phyloP scores from a whole-genome alignment of 495 filamentous ascomycete genomes.

The Hypoxylon trugodes region DNA sequence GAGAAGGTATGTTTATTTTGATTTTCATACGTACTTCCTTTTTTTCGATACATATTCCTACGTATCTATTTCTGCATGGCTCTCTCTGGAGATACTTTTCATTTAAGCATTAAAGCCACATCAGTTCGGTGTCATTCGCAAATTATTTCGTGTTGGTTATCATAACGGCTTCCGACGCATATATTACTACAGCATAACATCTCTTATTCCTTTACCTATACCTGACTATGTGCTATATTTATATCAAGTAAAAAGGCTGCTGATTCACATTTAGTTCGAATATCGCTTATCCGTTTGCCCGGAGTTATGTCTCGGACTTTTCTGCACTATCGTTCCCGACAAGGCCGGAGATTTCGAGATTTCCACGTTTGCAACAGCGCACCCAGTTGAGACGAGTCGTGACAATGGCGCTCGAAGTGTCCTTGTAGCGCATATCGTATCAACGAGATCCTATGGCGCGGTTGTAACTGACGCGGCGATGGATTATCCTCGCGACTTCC shows the following conservation, averaged over 20 bases:
- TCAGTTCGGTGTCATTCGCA: no score
- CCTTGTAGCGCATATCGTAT: constrained; percentile 83
- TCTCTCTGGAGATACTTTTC: neutral
- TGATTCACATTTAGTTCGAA: constrained; percentile 64
- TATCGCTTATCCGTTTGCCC: constrained; percentile 82
- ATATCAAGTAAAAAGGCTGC: neutral
- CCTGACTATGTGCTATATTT: constrained; percentile 12
- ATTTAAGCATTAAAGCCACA: no score
- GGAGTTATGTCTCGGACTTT: constrained; percentile 84
- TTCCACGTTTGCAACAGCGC: constrained; percentile 57
- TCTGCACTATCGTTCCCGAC: constrained; percentile 64
- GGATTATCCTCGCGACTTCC: constrained; percentile 74
- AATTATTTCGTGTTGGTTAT: no score
- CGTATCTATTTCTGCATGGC: neutral
- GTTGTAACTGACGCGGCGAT: constrained; percentile 80
- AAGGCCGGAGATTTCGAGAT: constrained; percentile 55
- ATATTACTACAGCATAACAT: no score
- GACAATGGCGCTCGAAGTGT: constrained; percentile 61
- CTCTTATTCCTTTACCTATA: no score
- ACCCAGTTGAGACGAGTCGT: constrained; percentile 58
- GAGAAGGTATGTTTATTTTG: constrained; percentile 73
- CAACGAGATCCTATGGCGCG: constrained; percentile 68
- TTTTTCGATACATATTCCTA: constrained; percentile 11
- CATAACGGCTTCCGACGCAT: no score
- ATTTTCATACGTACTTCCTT: constrained; percentile 4